phyloP scores from a whole-genome alignment of 2,329 filamentous ascomycete species.

The Paecilomyces variotii region DNA sequence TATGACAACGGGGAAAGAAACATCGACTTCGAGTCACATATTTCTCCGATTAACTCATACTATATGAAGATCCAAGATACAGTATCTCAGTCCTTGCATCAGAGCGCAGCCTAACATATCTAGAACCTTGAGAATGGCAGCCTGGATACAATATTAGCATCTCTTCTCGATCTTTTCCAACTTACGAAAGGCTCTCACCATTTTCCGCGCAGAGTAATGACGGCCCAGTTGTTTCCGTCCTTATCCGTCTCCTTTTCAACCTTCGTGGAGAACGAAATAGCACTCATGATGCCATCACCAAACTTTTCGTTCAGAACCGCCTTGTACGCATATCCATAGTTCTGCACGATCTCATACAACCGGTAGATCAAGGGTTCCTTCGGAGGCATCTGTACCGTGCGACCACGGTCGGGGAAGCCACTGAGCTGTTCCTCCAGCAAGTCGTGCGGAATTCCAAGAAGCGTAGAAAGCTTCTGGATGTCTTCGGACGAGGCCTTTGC shows the following conservation, averaged over 20 bases:
- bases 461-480: constrained; percentile 54
- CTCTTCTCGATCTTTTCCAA: neutral
- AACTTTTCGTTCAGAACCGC: constrained; percentile 93
- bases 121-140: constrained; percentile 41
- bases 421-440: constrained; percentile 55
- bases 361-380: constrained; percentile 83
- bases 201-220: constrained; percentile 76
- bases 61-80: neutral
- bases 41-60: neutral
- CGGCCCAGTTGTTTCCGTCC: constrained; percentile 71
- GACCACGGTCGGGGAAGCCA: constrained; percentile 73
- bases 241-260: constrained; percentile 91
- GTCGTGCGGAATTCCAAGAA: constrained; percentile 54
- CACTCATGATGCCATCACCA: constrained; percentile 92
- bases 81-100: neutral
- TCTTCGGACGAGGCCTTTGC: constrained; percentile 65
- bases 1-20: neutral
- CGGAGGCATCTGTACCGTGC: constrained; percentile 72
- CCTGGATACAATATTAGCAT: constrained; percentile 20
- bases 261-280: constrained; percentile 81
- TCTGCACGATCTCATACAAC: constrained; percentile 90
- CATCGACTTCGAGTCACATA: neutral
- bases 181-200: constrained; percentile 49
- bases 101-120: neutral
- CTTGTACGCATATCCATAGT: constrained; percentile 95